These are phyloP conservation scores for Cladosporium sp. DNA, from an alignment of 2,329 filamentous ascomycete genomes.

Conservation along the genomic window DNA sequence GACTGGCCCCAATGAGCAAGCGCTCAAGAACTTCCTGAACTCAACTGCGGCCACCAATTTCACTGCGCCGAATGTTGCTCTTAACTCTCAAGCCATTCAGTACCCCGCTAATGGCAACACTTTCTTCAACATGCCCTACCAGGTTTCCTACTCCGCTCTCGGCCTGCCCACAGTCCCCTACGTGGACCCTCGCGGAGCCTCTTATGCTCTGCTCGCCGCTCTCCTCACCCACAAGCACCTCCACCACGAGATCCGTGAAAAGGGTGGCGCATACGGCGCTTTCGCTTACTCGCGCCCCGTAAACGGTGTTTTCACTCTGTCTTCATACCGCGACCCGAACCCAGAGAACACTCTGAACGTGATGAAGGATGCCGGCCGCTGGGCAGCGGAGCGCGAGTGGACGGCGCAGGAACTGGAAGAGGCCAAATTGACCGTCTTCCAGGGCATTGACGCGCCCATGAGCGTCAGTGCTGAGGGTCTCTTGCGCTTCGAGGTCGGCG, in stretches of 20 bases:
- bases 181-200: conserved; percentile 64
- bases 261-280: conserved; percentile 92
- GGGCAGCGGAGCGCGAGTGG: conserved; percentile 78
- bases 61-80: conserved; percentile 19
- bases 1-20: conserved; percentile 60
- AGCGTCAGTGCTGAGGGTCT: conserved; percentile 85
- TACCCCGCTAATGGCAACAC: conserved; percentile 51
- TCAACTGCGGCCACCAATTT: conserved; percentile 14
- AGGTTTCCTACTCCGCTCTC: conserved; percentile 89
- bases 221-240: conserved; percentile 93
- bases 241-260: conserved; percentile 95
- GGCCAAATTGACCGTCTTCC: conserved; percentile 92
- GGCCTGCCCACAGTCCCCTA: conserved; percentile 81
- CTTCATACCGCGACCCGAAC: conserved; percentile 94
- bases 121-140: conserved; percentile 91
- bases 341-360: conserved; percentile 80
- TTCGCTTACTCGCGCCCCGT: conserved; percentile 76
- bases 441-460: conserved; percentile 79
- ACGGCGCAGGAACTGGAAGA: conserved; percentile 82
- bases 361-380: conserved; percentile 74
- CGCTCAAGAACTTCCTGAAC: conserved; percentile 63
- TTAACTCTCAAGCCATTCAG: conserved; percentile 26
- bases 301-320: conserved; percentile 86
- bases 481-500: conserved; percentile 73
- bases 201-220: conserved; percentile 82